A percentile compares a stretch with the other conserved stretches of the same genome.
These are phyloP conservation scores for Dysphania ambrosioides DNA, from an alignment of 148 eudicot genomes.

Conservation along the genomic window DNA sequence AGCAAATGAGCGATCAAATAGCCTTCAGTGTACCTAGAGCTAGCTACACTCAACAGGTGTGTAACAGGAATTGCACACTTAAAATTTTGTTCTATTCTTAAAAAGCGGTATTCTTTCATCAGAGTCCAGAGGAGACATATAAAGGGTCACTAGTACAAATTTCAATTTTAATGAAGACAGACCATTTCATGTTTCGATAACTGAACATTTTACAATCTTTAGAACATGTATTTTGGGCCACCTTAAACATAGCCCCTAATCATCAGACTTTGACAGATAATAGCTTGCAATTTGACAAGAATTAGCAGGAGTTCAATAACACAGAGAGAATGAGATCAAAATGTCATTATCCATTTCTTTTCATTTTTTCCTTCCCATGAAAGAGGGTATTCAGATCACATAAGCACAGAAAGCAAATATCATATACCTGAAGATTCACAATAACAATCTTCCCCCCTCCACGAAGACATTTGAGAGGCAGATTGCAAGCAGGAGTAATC, in stretches of 20 bases:
- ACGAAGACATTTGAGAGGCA: constrained; percentile 79
- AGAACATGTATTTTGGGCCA: background rate
- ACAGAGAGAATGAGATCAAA: background rate
- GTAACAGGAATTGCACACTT: no score
- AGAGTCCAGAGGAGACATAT: no score
- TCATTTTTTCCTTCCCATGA: background rate
- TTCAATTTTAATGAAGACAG: no score
- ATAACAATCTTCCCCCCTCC: constrained; percentile 89
- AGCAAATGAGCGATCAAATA: no score
- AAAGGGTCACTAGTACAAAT: no score
- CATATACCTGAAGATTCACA: constrained; percentile 93
- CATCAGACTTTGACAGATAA: background rate
- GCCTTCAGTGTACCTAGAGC: no score
- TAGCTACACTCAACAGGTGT: no score
- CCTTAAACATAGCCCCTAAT: background rate
- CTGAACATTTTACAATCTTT: background rate
- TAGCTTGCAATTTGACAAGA: background rate
- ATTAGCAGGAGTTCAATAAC: background rate
- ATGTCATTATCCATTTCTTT: background rate
- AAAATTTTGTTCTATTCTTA: no score
- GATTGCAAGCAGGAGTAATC: constrained; percentile 95
- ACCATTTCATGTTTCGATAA: background rate
- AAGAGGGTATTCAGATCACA: background rate
- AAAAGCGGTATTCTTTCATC: no score
- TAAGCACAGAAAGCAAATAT: background rate